phyloP scores from a whole-genome alignment of 331 rosid species.

The Acacia pycnantha region DNA sequence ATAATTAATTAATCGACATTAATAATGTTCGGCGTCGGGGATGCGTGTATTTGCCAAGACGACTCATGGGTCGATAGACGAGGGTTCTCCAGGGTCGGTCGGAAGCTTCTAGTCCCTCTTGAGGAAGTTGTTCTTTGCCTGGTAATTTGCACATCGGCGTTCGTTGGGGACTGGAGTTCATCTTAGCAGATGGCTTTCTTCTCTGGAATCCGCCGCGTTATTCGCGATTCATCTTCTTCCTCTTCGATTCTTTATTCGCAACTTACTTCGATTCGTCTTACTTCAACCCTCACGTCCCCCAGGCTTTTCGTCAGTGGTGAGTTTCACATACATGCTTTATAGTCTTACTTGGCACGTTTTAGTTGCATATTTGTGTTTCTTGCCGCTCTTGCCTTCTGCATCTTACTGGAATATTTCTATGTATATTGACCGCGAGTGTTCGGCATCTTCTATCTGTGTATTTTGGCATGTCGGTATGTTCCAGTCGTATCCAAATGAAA shows the following conservation, averaged over 20 bases:
- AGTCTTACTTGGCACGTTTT: not conserved
- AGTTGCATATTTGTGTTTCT: not conserved
- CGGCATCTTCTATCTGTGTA: not conserved
- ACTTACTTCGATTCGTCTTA: constrained; percentile 48
- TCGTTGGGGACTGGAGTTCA: not conserved
- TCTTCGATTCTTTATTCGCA: constrained; percentile 45
- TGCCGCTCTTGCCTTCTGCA: not conserved
- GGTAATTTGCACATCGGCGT: not conserved
- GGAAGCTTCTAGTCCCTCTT: not conserved
- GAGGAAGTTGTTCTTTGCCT: not conserved
- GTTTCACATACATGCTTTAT: not conserved
- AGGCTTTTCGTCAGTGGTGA: constrained; percentile 82
- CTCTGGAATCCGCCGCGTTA: constrained; percentile 45
- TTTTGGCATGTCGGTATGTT: not conserved
- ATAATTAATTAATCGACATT: not conserved
- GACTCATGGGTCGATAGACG: not conserved
- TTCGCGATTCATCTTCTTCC: constrained; percentile 38
- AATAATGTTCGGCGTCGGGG: not conserved
- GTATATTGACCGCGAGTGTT: not conserved
- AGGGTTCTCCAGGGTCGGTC: not conserved
- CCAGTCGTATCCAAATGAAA: not conserved
- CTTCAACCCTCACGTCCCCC: constrained; percentile 78
- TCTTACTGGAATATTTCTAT: not conserved
- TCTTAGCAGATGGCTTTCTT: constrained; percentile 54
- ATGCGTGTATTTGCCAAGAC: not conserved